These are phyloP conservation scores for Penicillium robsamsonii DNA, from an alignment of 495 filamentous ascomycete species.

Conservation along the genomic window DNA sequence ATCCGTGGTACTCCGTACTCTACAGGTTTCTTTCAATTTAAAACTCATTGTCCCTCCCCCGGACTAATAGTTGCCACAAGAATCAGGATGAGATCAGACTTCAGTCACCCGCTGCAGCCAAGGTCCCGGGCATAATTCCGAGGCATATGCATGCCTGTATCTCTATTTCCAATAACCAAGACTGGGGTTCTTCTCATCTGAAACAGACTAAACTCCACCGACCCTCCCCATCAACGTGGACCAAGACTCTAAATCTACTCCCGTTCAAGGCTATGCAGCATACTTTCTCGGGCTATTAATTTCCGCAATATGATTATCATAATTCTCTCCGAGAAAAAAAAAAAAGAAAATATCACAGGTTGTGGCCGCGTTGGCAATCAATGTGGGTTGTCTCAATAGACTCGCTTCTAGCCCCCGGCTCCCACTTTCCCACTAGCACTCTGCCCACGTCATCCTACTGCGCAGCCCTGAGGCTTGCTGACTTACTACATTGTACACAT, in stretches of 20 bases:
- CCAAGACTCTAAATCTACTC: background rate
- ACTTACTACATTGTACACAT: background rate
- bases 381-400: background rate
- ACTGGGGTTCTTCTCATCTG: background rate
- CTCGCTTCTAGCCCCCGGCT: slow-evolving; percentile 3
- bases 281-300: background rate
- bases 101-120: slow-evolving; percentile 1
- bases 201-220: background rate
- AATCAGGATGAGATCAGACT: slow-evolving; percentile 8
- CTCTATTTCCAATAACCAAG: background rate
- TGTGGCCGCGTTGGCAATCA: slow-evolving; percentile 1
- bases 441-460: background rate
- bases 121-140: slow-evolving; percentile 3
- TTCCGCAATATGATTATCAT: background rate
- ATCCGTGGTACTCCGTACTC: background rate
- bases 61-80: slow-evolving; percentile 5
- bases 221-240: background rate
- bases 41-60: background rate
- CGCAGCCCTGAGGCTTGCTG: background rate
- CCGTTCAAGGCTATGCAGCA: background rate
- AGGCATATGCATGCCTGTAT: background rate
- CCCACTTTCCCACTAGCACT: background rate
- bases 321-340: background rate
- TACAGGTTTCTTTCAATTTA: background rate
- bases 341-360: background rate